A percentile compares a stretch with the other conserved stretches of the same genome.
phyloP scores from a whole-genome alignment of 176 grass and related monocot species.

The Eleusine coracana region DNA sequence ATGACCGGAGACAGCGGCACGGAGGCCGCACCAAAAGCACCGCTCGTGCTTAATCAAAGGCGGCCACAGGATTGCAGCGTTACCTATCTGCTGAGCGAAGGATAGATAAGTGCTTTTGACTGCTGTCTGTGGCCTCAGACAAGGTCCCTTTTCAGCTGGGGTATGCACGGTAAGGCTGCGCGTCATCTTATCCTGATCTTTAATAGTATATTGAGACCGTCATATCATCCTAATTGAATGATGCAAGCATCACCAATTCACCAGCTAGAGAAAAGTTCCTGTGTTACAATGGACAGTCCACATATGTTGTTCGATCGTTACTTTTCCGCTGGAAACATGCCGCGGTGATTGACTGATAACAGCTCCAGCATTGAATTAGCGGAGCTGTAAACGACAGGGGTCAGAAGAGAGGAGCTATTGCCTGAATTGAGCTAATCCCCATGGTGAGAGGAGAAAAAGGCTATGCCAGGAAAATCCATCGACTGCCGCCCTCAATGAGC shows the following conservation, averaged over 20 bases:
- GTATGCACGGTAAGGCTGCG: not conserved
- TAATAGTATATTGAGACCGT: slow-evolving; percentile 13
- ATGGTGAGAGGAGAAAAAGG: too few species aligned
- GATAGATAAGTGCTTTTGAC: not conserved
- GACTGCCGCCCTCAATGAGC: too few species aligned
- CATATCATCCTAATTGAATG: slow-evolving; percentile 17
- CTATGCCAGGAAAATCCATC: too few species aligned
- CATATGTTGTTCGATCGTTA: not conserved
- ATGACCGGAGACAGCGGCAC: slow-evolving; percentile 10
- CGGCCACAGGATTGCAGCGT: not conserved
- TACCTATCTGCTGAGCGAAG: not conserved
- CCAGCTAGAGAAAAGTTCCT: too few species aligned
- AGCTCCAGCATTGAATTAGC: not conserved
- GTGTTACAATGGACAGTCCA: not conserved
- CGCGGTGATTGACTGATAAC: not conserved
- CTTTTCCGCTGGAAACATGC: not conserved
- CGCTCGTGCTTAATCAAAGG: not conserved
- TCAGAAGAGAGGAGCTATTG: too few species aligned
- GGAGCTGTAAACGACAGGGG: too few species aligned
- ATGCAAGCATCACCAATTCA: slow-evolving; percentile 6
- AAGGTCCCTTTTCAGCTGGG: not conserved
- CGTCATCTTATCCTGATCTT: slow-evolving; percentile 3
- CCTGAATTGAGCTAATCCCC: too few species aligned
- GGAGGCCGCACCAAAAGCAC: slow-evolving; percentile 17
- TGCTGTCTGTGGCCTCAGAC: not conserved